Conservation (phyloP, 2,329 filamentous ascomycete species). For the Aotearoamyces nothofagi region DNA sequence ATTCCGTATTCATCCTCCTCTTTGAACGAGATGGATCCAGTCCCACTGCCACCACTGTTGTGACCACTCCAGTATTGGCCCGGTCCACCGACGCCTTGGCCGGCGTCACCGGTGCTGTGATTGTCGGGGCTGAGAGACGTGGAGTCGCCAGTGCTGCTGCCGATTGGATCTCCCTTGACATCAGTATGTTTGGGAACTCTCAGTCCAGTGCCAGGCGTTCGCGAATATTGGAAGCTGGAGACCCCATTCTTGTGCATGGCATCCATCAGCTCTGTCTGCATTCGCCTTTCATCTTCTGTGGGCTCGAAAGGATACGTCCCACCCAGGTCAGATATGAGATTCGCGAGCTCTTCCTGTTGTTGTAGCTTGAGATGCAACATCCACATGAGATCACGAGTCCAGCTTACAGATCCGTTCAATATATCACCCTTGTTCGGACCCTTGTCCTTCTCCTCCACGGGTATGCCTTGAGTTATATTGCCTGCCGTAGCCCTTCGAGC, state of each 20-base stretch:
- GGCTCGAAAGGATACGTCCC: constrained; percentile 66
- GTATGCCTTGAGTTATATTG: constrained; percentile 83
- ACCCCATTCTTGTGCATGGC: constrained; percentile 70
- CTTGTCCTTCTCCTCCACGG: constrained; percentile 94
- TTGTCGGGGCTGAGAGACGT: constrained; percentile 36
- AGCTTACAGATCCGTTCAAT: constrained; percentile 89
- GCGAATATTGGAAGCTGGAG: constrained; percentile 64
- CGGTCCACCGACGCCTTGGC: constrained; percentile 14
- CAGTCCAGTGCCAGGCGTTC: constrained; percentile 68
- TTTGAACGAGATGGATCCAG: constrained; percentile 60
- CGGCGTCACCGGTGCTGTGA: constrained; percentile 13
- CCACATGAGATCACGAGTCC: constrained; percentile 98
- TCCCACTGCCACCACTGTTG: constrained; percentile 57
- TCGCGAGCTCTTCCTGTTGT: constrained; percentile 74
- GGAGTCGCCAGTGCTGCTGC: constrained; percentile 18
- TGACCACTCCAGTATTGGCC: constrained; percentile 51
- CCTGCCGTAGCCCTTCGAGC: constrained; percentile 64
- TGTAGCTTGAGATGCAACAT: constrained; percentile 79
- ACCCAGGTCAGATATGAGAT: constrained; percentile 57
- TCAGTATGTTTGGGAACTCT: constrained; percentile 90
- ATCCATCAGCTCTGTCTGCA: constrained; percentile 85
- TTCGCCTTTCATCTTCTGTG: constrained; percentile 85
- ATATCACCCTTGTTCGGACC: constrained; percentile 98
- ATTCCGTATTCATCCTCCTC: constrained; percentile 91
- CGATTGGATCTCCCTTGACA: constrained; percentile 65